Evolutionary conservation across 2,329 filamentous ascomycete genomes (phyloP).

Genomic region (Botryotinia calthae): DNA sequence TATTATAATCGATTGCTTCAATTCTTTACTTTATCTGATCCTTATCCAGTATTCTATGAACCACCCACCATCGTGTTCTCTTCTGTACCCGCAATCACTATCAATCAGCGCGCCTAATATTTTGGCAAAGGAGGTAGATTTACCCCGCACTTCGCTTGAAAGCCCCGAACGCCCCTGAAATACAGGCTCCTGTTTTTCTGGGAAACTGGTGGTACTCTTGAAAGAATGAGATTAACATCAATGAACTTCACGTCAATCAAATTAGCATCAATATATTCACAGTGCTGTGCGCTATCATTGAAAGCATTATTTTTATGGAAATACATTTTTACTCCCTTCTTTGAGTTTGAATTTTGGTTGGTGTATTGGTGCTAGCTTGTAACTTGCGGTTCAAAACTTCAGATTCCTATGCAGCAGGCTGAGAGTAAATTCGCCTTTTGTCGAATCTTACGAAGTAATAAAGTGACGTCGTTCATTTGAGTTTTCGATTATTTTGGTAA

Average conservation of each 20-base stretch:
- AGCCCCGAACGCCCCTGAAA: neutral
- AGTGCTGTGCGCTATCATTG: neutral
- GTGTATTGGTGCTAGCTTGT: neutral
- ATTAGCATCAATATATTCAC: neutral
- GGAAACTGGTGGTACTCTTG: neutral
- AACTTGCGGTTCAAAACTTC: neutral
- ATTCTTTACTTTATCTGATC: neutral
- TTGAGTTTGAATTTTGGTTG: neutral
- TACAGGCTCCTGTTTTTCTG: neutral
- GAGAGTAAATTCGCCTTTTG: neutral
- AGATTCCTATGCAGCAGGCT: neutral
- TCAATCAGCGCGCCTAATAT: neutral
- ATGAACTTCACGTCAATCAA: neutral
- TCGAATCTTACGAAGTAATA: neutral
- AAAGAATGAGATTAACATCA: neutral
- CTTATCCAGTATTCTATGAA: rapidly evolving
- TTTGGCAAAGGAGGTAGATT: neutral
- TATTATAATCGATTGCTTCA: neutral
- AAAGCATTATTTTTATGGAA: neutral
- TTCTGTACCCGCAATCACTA: neutral
- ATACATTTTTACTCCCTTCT: neutral
- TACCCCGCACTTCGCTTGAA: neutral
- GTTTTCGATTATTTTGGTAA: neutral
- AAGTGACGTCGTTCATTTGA: neutral
- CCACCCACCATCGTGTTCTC: neutral